Evolutionary conservation across 768 basidiomycete species (phyloP), one percentile per base, ranked within the genome.

Genomic region (Mycena epipterygia): DNA sequence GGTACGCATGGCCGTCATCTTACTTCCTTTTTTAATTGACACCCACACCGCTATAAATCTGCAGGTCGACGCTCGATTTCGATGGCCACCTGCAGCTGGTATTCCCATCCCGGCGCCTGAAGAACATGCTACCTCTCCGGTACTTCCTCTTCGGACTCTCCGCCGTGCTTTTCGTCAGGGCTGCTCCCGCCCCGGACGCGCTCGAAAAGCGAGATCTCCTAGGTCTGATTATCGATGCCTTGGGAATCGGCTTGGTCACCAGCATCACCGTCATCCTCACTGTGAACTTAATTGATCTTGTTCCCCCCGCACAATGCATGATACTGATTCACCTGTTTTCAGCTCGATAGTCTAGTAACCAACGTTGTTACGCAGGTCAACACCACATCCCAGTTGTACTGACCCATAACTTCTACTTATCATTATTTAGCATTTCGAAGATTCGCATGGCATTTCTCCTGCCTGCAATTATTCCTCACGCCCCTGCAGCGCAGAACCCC

Each of bases 171-270:
- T 67, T 79, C 58, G 64, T 76, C 27, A 73, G 62, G 42, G 79
- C 75, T 29, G 25, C 62, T 5, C 78, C 76, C 23, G 48, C 75
- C 11, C 75, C 80, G 3, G 49, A 2, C 11, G 25, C 74, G 1
- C 70, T 76, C n/a, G 58, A 78, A 17, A 75, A 72, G 1, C 74
- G 74, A 23, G 30, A 81, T 51, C 67, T 75, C 27, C 77, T 84
- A 64, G 83, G 81, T 23, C 76, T 82, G 30, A 76, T 86, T 66
- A 81, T 86, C 61, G 84, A 85, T 62, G 70, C 78, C 11, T 68
- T 86, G 6, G 74, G 78, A 12, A 57, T 86, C 30, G 84, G 84
- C 23, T 76, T 86, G 30, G 84, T 86, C 57, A 77, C 76, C 35
- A 64, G 81, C 55, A 81, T 85, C 70, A 78, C 80, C 64, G 82